Conservation (phyloP, 2,329 filamentous ascomycete genomes). For the Cyphellophora europaea region DNA sequence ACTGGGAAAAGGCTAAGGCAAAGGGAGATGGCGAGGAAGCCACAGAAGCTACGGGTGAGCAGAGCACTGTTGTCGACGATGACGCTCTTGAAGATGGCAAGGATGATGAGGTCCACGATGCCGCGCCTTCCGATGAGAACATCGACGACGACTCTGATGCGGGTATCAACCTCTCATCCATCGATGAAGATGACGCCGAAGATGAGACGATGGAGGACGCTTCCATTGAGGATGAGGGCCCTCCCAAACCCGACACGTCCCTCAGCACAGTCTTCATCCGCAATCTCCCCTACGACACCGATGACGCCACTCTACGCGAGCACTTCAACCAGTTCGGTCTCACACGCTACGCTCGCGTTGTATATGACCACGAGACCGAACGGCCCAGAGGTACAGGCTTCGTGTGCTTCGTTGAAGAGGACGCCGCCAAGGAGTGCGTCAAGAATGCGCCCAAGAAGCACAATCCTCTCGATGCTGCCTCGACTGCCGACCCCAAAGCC, state of each 20-base stretch:
- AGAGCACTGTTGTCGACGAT: slow-evolving; percentile 39
- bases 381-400: slow-evolving; percentile 88
- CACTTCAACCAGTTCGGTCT: slow-evolving; percentile 84
- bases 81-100: slow-evolving; percentile 26
- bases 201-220: slow-evolving; percentile 33
- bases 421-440: slow-evolving; percentile 69
- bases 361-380: slow-evolving; percentile 76
- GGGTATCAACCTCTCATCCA: slow-evolving; percentile 18
- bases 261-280: slow-evolving; percentile 78
- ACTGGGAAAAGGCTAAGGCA: slow-evolving; percentile 46
- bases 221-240: slow-evolving; percentile 36
- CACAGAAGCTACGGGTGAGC: slow-evolving; percentile 24
- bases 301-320: slow-evolving; percentile 70
- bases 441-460: slow-evolving; percentile 57
- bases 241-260: slow-evolving; percentile 38
- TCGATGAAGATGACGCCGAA: slow-evolving; percentile 35
- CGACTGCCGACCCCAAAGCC: slow-evolving; percentile 25
- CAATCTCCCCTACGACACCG: slow-evolving; percentile 82
- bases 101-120: slow-evolving; percentile 28
- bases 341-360: slow-evolving; percentile 84
- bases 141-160: slow-evolving; percentile 31
- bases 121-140: slow-evolving; percentile 34
- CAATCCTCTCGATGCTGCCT: slow-evolving; percentile 26
- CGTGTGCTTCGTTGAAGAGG: slow-evolving; percentile 75
- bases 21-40: slow-evolving; percentile 19